Evolutionary conservation across 345 rosid species (phyloP), one percentile per base, ranked within the genome.

Genomic region (Acer negundo): DNA sequence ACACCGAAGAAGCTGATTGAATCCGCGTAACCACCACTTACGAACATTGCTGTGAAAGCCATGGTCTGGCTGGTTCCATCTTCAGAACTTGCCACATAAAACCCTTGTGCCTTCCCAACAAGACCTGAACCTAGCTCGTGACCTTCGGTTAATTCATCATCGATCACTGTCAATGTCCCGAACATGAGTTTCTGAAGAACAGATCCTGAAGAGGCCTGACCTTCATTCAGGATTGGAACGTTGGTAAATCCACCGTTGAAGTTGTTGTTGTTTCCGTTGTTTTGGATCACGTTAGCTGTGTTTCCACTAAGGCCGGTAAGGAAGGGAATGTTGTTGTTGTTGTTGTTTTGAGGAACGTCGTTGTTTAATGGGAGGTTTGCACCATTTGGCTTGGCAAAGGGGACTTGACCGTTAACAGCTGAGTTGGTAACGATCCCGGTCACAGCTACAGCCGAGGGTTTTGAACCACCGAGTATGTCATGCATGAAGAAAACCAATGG

Each of bases 31-130:
- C 93, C 93, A 1, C 97, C 94, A 0, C 78, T 75, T 78, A 82
- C 82, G 55, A 95, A 93, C 99, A 92, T 92, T 7, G 90, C 90
- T 0, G 94, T 95, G 67, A 95, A 83, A 1, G 95, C 97, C 87
- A 95, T 84, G 1, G 93, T 90, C 66, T 93, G 97, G 78, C 96
- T 87, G 17, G 76, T 90, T 69, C 99, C 98, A 31, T 95, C 98
- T 2, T 83, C 77, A 0, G 97, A 91, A 71, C 99, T 93, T 0
- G 93, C 91, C 17, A 91, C 83, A 40, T 93, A 93, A 82, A 89
- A 92, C 15, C 99, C 99, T 38, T 93, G 98, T 1, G 95, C 99
- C 80, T 89, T 95, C 9, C 99, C 98, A 0, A 92, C 77, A 3
- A 90, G 75, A 5, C 86, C 89, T 1, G 99, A 92, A 5, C 92